Evolutionary conservation across 306 rosid genomes (phyloP), one percentile per base, ranked within the genome.

Genomic region (Quercus berberidifolia): DNA sequence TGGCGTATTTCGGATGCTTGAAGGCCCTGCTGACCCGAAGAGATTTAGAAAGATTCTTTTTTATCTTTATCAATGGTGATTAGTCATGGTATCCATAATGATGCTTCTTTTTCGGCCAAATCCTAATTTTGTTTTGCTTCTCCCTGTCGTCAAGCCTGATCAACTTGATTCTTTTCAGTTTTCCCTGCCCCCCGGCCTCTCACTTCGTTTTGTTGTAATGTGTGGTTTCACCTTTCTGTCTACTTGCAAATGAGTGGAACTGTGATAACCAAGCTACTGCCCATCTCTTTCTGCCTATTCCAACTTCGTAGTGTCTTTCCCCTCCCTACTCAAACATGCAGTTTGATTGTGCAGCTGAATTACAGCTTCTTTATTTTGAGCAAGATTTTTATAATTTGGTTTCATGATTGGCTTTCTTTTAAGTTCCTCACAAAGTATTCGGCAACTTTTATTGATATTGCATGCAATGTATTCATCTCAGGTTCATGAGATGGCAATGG

Each of bases 401-500:
- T 41, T 12, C 59, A 28, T 30, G 41, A 20, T 55, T 49, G 14
- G 33, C 56, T 30, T 35, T 41, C 21, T 55, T 74, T 71, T 83
- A 23, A 74, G 63, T 31, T 41, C 4, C 15, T 11, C 28, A 59
- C 25, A 54, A 54, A 70, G 71, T 43, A 56, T 14, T 19, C 2
- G 54, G 74, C 43, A 26, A 52, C 21, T 64, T 7, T 43, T 74
- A 73, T 84, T 67, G 65, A 46, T 81, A 49, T 74, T 72, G 23
- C 55, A 76, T 23, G 12, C 23, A 5, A 15, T 71, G n/a, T 33
- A 67, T 70, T 70, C 33, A 26, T 81, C 65, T 21, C 81, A 95
- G 99, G 99, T 93, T 85, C 99, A 91, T 85, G 98, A 95, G 83
- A 93, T 93, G 98, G 92, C 99, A 73, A 93, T 93, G 97, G 91